phyloP scores from a whole-genome alignment of 139 green algal genomes.

The Chlamydomonas sp. region DNA sequence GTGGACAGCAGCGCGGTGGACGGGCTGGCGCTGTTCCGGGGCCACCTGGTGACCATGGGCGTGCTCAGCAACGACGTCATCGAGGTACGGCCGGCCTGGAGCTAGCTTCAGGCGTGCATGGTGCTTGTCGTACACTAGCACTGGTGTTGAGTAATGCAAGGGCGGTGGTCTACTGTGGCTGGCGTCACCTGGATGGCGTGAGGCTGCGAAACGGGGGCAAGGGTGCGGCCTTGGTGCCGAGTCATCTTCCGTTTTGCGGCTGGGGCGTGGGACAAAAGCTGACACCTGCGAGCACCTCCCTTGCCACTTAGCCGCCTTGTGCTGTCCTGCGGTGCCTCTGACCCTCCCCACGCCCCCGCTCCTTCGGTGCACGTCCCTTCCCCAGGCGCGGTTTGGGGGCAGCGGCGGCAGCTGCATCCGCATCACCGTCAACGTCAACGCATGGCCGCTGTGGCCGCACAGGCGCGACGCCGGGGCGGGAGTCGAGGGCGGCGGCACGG shows the following conservation, averaged over 20 bases:
- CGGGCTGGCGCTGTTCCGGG: slow-evolving; percentile 20
- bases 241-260: too few species aligned
- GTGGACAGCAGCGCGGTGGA: background rate
- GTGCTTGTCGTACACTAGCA: too few species aligned
- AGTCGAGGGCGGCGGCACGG: background rate
- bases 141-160: too few species aligned
- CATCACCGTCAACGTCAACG: background rate
- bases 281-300: too few species aligned
- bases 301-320: too few species aligned
- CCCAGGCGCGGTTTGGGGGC: slow-evolving; percentile 24
- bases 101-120: too few species aligned
- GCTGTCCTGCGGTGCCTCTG: too few species aligned
- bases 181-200: too few species aligned
- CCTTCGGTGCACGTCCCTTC: background rate
- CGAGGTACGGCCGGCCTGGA: background rate
- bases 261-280: too few species aligned
- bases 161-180: too few species aligned
- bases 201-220: background rate
- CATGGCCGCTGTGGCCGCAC: background rate
- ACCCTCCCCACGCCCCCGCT: background rate
- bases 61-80: slow-evolving; percentile 26
- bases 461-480: background rate
- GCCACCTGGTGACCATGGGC: background rate
- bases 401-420: slow-evolving; percentile 30
- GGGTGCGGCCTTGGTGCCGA: background rate